Percentiles rank a stretch among this genome's conserved stretches.
phyloP scores from a whole-genome alignment of 352 stramenopile species.

The Phytophthora fragariae region DNA sequence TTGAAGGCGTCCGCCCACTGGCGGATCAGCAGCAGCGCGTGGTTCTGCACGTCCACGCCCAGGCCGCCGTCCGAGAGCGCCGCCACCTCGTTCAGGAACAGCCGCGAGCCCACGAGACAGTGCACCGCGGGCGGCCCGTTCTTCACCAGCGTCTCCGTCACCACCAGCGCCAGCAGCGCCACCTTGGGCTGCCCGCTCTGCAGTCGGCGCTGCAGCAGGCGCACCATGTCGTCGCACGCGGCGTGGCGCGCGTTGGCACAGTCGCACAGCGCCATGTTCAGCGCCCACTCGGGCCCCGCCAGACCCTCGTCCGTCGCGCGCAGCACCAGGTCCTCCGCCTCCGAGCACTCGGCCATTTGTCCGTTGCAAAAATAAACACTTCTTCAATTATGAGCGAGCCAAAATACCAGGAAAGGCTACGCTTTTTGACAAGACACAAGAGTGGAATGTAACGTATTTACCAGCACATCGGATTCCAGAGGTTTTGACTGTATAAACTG shows the following conservation, averaged over 20 bases:
- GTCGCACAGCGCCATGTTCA: conserved; percentile 83
- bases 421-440: too few species aligned
- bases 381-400: conserved; percentile 12
- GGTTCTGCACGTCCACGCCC: conserved; percentile 80
- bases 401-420: neutral
- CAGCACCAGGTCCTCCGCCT: conserved; percentile 58
- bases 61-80: conserved; percentile 70
- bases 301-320: conserved; percentile 66
- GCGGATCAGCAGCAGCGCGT: conserved; percentile 79
- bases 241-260: conserved; percentile 58
- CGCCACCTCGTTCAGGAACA: conserved; percentile 75
- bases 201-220: conserved; percentile 61
- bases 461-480: too few species aligned
- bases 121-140: conserved; percentile 74
- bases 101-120: conserved; percentile 57
- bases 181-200: conserved; percentile 56
- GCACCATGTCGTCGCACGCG: conserved; percentile 67
- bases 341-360: conserved; percentile 54
- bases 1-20: conserved; percentile 84
- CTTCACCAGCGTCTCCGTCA: conserved; percentile 82
- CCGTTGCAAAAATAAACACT: neutral
- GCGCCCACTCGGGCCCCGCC: conserved; percentile 63
- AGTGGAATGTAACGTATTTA: too few species aligned
- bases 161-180: conserved; percentile 62
- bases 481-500: too few species aligned